phyloP scores from a whole-genome alignment of 805 yeast species.

The Yamadazyma olivae region DNA sequence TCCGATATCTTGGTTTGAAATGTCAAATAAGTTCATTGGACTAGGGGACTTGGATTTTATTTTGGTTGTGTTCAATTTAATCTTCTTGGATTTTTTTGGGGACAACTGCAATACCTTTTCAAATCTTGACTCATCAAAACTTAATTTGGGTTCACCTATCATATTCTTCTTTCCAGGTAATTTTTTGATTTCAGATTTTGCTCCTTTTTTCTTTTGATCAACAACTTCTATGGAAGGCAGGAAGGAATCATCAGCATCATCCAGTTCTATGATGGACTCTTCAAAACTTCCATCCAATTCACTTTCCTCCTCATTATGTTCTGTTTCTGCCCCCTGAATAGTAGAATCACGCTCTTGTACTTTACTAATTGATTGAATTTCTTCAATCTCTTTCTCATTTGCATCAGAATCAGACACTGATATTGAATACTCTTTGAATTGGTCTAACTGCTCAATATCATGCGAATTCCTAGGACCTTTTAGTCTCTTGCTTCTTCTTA shows the following conservation, averaged over 20 bases:
- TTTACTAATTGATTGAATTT: too few relatives aligned
- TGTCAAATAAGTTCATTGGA: conserved; percentile 19
- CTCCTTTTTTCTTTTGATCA: conserved; percentile 1
- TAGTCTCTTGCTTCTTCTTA: conserved; percentile 5
- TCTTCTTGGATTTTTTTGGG: conserved; percentile 21
- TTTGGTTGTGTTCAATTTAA: conserved; percentile 11
- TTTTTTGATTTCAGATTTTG: not conserved
- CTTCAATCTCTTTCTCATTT: too few relatives aligned
- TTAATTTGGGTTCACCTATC: too few relatives aligned
- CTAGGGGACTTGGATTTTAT: conserved; percentile 2
- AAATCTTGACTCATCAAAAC: conserved; percentile 15
- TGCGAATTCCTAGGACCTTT: not conserved
- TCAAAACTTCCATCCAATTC: too few relatives aligned
- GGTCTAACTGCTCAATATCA: not conserved
- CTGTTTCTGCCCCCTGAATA: too few relatives aligned
- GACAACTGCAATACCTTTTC: conserved; percentile 17
- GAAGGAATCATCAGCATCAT: not conserved
- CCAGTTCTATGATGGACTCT: too few relatives aligned
- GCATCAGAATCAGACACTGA: not conserved
- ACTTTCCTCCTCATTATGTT: too few relatives aligned
- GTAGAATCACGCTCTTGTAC: too few relatives aligned
- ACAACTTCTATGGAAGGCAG: not conserved
- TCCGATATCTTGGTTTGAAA: conserved; percentile 30
- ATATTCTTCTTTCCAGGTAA: conserved; percentile 1
- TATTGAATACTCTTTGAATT: not conserved